These are phyloP conservation scores for Nelumbo lutea DNA, from an alignment of 164 flowering plant genomes.

Conservation along the genomic window DNA sequence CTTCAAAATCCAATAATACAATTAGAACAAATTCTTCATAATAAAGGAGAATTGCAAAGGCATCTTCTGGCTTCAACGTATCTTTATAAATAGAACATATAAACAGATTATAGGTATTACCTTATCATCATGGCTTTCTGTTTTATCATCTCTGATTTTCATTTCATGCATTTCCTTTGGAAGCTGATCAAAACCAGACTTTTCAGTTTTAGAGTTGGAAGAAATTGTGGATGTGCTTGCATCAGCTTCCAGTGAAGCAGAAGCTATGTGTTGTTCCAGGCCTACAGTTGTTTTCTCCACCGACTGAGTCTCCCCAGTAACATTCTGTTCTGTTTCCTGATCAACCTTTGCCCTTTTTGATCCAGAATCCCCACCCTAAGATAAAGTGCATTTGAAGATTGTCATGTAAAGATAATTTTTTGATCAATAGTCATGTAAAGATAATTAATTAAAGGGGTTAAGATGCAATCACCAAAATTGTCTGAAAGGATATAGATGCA, in stretches of 20 bases:
- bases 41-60: background rate
- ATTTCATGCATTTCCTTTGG: slow-evolving; percentile 68
- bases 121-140: slow-evolving; percentile 50
- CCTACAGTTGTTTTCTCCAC: slow-evolving; percentile 24
- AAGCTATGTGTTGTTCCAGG: slow-evolving; percentile 37
- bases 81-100: background rate
- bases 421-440: too few relatives aligned
- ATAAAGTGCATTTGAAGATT: slow-evolving; percentile 4
- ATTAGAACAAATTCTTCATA: background rate
- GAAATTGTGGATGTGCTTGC: slow-evolving; percentile 42
- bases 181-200: slow-evolving; percentile 52
- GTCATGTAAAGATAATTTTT: background rate
- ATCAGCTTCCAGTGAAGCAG: slow-evolving; percentile 42
- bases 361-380: slow-evolving; percentile 62
- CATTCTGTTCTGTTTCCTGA: slow-evolving; percentile 40
- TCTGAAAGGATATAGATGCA: background rate
- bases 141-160: slow-evolving; percentile 66
- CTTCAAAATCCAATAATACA: slow-evolving; percentile 27
- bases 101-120: slow-evolving; percentile 15
- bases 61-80: background rate
- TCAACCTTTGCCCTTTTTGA: slow-evolving; percentile 61
- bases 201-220: slow-evolving; percentile 29
- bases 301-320: slow-evolving; percentile 17
- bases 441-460: background rate
- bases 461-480: background rate